These are phyloP conservation scores for Canavalia gladiata DNA, from an alignment of 306 rosid species.

Conservation along the genomic window DNA sequence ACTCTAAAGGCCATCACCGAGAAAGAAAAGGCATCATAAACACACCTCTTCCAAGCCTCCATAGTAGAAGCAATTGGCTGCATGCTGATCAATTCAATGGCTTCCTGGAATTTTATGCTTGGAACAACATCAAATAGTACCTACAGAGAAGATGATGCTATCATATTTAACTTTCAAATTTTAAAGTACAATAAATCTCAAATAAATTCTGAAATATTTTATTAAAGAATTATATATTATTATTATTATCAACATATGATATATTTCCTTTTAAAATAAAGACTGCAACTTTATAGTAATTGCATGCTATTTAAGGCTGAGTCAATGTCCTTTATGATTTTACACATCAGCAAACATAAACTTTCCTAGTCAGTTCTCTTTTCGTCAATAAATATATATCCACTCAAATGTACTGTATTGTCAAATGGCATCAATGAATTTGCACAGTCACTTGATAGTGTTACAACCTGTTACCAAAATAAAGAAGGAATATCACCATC, in stretches of 20 bases:
- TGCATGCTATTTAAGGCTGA: constrained; percentile 33
- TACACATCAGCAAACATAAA: constrained; percentile 33
- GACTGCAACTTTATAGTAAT: constrained; percentile 12
- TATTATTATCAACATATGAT: constrained; percentile 4
- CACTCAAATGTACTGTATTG: constrained; percentile 23
- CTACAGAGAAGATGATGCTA: constrained; percentile 61
- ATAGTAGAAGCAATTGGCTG: constrained; percentile 85
- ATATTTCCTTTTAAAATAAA: constrained; percentile 26
- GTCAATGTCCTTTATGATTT: constrained; percentile 30
- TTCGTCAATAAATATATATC: constrained; percentile 24
- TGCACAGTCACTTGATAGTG: not conserved
- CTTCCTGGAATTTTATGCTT: constrained; percentile 88
- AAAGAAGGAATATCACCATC: constrained; percentile 19
- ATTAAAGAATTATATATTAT: not conserved
- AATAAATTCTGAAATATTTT: constrained; percentile 37
- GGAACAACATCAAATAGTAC: constrained; percentile 99
- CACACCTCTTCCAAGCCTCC: constrained; percentile 85
- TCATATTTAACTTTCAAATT: constrained; percentile 44
- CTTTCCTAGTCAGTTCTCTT: constrained; percentile 20
- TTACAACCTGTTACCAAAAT: constrained; percentile 24
- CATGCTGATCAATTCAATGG: constrained; percentile 85
- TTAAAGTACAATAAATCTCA: constrained; percentile 38
- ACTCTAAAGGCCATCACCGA: constrained; percentile 11
- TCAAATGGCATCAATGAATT: constrained; percentile 30
- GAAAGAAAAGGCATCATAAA: constrained; percentile 38